Evolutionary conservation across 2,329 filamentous ascomycete genomes (phyloP).

Genomic region (Ceratocystis cacaofunesta): DNA sequence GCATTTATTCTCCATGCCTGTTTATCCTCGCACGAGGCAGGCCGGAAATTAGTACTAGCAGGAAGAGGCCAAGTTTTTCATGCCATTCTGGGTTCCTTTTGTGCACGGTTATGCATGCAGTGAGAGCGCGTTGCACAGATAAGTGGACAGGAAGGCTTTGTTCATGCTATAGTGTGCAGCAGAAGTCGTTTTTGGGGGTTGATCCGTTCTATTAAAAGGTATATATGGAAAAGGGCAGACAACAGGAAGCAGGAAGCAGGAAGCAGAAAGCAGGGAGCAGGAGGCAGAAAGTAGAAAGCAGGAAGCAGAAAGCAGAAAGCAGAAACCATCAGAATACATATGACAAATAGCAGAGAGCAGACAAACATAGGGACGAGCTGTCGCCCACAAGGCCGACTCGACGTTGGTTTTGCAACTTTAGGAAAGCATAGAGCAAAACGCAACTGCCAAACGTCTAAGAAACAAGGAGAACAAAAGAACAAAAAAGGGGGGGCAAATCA

Average conservation of each 20-base stretch:
- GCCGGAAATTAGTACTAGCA: not conserved
- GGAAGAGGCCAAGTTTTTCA: not conserved
- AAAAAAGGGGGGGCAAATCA: not conserved
- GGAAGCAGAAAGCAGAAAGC: too few relatives aligned
- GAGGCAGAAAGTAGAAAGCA: not conserved
- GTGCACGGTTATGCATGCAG: not conserved
- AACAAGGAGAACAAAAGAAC: not conserved
- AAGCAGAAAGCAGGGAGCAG: not conserved
- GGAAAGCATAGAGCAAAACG: not conserved
- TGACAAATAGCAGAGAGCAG: too few relatives aligned
- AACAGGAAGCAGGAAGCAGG: not conserved
- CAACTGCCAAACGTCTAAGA: not conserved
- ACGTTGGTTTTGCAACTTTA: not conserved
- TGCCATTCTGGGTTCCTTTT: not conserved
- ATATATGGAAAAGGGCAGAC: not conserved
- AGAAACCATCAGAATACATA: too few relatives aligned
- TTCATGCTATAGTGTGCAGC: not conserved
- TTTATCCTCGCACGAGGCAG: not conserved
- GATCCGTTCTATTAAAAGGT: not conserved
- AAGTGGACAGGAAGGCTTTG: not conserved
- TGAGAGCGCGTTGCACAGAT: not conserved
- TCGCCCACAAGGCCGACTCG: too few relatives aligned
- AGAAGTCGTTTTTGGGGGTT: too few relatives aligned
- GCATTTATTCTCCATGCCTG: not conserved
- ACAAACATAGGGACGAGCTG: too few relatives aligned